Conservation (phyloP, 2,329 filamentous ascomycete genomes). For the Colletotrichum sp. region DNA sequence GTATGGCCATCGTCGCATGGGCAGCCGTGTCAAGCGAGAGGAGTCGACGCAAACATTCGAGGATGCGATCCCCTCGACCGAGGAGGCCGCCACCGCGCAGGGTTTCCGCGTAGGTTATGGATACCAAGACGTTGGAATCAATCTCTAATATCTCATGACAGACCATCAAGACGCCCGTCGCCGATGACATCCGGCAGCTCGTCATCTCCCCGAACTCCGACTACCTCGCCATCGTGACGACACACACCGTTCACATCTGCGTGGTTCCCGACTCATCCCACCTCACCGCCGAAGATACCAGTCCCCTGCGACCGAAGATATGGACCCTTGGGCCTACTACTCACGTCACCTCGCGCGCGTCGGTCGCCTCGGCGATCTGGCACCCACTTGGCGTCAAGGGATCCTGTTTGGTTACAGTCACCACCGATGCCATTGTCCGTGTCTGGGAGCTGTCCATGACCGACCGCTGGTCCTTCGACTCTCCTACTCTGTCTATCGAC, state of each 20-base stretch:
- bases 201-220: constrained; percentile 82
- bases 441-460: constrained; percentile 89
- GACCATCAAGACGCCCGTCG: constrained; percentile 79
- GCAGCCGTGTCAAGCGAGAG: constrained; percentile 53
- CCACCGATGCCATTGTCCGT: constrained; percentile 84
- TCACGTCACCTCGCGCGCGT: constrained; percentile 85
- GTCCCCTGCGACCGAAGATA: constrained; percentile 79
- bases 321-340: constrained; percentile 93
- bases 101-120: constrained; percentile 53
- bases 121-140: not conserved
- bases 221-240: constrained; percentile 84
- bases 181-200: constrained; percentile 84
- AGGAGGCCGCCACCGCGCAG: constrained; percentile 35
- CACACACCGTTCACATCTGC: constrained; percentile 86
- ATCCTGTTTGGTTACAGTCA: constrained; percentile 85
- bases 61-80: constrained; percentile 30
- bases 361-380: constrained; percentile 85
- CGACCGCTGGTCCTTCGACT: constrained; percentile 87
- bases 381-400: constrained; percentile 88
- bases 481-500: constrained; percentile 83
- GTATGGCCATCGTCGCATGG: constrained; percentile 33
- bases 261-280: constrained; percentile 83
- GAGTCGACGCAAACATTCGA: constrained; percentile 42
- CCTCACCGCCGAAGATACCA: constrained; percentile 70
- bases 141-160: constrained; percentile 36